Evolutionary conservation across 805 yeast species (phyloP).

Genomic region (Candida qinlingensis): DNA sequence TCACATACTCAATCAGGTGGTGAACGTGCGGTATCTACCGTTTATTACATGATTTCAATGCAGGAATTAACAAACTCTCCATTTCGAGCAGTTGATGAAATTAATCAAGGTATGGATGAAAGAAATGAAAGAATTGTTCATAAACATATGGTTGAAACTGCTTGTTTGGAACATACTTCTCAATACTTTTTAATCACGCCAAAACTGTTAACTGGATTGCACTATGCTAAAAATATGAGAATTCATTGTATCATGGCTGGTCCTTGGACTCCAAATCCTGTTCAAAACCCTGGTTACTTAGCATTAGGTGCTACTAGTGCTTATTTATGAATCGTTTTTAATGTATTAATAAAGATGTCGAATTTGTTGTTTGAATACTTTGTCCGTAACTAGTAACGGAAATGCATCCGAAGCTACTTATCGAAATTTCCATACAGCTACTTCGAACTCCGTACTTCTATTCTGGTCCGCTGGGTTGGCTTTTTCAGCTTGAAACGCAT

Average conservation of each 20-base stretch:
- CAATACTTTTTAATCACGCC: slow-evolving; percentile 95
- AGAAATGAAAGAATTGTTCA: slow-evolving; percentile 86
- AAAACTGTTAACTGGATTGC: slow-evolving; percentile 71
- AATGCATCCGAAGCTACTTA: no score
- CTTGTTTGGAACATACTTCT: slow-evolving; percentile 58
- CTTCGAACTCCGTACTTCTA: no score
- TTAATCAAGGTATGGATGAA: slow-evolving; percentile 98
- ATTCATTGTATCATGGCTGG: slow-evolving; percentile 79
- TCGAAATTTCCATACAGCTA: no score
- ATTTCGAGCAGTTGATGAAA: slow-evolving; percentile 93
- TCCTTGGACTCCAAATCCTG: slow-evolving; percentile 38
- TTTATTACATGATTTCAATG: slow-evolving; percentile 80
- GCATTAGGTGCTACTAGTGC: slow-evolving; percentile 32
- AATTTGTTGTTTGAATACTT: no score
- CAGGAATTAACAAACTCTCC: slow-evolving; percentile 89
- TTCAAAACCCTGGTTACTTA: slow-evolving; percentile 25
- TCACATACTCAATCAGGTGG: slow-evolving; percentile 97
- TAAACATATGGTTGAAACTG: slow-evolving; percentile 79
- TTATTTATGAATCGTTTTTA: slow-evolving; percentile 2
- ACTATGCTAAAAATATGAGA: slow-evolving; percentile 74
- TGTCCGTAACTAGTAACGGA: no score
- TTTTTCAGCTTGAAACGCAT: no score
- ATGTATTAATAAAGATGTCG: no score
- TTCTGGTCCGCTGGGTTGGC: no score
- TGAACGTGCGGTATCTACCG: slow-evolving; percentile 93